Percentiles rank a stretch among this genome's conserved stretches.
phyloP scores from a whole-genome alignment of 1,284 basidiomycete genomes.

The Moesziomyces parantarcticus region DNA sequence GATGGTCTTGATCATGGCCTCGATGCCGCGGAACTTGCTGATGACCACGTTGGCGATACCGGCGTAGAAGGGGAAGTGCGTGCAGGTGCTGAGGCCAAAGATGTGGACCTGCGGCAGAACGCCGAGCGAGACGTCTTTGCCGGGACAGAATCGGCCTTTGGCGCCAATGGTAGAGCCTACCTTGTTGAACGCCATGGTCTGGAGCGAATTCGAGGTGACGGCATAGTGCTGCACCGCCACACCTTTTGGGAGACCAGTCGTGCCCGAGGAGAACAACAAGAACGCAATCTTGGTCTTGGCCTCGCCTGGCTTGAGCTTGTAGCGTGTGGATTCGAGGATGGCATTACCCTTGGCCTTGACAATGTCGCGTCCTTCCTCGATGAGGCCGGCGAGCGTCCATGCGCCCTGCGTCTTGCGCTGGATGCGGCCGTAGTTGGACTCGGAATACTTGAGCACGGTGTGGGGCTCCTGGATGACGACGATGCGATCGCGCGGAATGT shows the following conservation, averaged over 20 bases:
- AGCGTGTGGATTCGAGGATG: conserved; percentile 70
- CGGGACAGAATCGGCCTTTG: conserved; percentile 46
- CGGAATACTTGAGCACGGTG: conserved; percentile 38
- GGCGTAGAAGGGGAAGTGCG: conserved; percentile 63
- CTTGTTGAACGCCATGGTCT: conserved; percentile 64
- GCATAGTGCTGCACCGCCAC: conserved; percentile 65
- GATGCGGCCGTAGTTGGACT: conserved; percentile 42
- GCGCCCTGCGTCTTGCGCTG: conserved; percentile 50
- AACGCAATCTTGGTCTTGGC: conserved; percentile 71
- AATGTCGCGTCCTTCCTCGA: conserved; percentile 70
- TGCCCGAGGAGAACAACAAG: conserved; percentile 68
- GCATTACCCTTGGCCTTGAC: conserved; percentile 67
- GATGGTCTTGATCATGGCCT: conserved; percentile 55
- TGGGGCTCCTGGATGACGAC: conserved; percentile 45
- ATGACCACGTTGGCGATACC: conserved; percentile 57
- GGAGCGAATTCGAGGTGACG: conserved; percentile 58
- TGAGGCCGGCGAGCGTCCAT: conserved; percentile 72
- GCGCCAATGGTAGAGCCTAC: conserved; percentile 35
- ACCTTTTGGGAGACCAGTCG: conserved; percentile 68
- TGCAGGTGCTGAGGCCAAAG: conserved; percentile 60
- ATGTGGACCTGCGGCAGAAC: conserved; percentile 56
- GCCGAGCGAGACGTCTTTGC: conserved; percentile 54
- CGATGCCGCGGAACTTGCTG: conserved; percentile 57
- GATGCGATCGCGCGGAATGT: conserved; percentile 71
- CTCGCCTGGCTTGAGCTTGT: conserved; percentile 74